phyloP scores from a whole-genome alignment of 2,329 filamentous ascomycete species.

The Fusarium coicis region DNA sequence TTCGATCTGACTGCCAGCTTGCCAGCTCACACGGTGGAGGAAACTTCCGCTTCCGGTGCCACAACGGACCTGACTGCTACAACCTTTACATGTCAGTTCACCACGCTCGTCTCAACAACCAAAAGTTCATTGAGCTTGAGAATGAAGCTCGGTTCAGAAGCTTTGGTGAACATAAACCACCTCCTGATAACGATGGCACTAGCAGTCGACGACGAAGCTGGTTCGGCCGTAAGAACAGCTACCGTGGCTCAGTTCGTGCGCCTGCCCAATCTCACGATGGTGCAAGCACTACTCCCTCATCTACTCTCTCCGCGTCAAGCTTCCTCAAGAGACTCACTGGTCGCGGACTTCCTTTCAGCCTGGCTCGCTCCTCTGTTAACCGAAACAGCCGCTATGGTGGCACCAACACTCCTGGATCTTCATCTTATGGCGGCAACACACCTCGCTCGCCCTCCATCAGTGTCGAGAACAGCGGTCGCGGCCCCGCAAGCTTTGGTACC shows the following conservation, averaged over 20 bases:
- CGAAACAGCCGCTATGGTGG: conserved; percentile 65
- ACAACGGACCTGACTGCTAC: conserved; percentile 80
- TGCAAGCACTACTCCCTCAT: conserved; percentile 71
- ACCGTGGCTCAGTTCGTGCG: conserved; percentile 70
- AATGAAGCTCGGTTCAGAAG: conserved; percentile 76
- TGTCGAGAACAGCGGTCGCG: conserved; percentile 61
- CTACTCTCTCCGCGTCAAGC: conserved; percentile 75
- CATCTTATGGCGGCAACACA: conserved; percentile 60
- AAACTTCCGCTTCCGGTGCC: conserved; percentile 91
- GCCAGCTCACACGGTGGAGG: conserved; percentile 68
- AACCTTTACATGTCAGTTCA: conserved; percentile 88
- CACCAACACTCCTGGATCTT: conserved; percentile 69
- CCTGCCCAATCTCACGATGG: conserved; percentile 78
- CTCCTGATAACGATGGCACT: conserved; percentile 60
- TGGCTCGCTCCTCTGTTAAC: conserved; percentile 80
- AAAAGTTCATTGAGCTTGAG: conserved; percentile 79
- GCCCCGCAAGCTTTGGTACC: conserved; percentile 70
- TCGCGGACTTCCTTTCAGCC: conserved; percentile 79
- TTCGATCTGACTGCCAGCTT: conserved; percentile 77
- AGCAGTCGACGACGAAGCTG: conserved; percentile 64
- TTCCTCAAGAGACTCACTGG: conserved; percentile 83
- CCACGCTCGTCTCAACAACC: conserved; percentile 88
- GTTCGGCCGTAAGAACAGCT: conserved; percentile 73
- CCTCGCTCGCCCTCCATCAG: conserved; percentile 69
- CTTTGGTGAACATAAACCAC: conserved; percentile 69